A percentile compares a stretch with the other conserved stretches of the same genome.
Conservation (phyloP, 345 rosid genomes). For the Gossypium arboreum region DNA sequence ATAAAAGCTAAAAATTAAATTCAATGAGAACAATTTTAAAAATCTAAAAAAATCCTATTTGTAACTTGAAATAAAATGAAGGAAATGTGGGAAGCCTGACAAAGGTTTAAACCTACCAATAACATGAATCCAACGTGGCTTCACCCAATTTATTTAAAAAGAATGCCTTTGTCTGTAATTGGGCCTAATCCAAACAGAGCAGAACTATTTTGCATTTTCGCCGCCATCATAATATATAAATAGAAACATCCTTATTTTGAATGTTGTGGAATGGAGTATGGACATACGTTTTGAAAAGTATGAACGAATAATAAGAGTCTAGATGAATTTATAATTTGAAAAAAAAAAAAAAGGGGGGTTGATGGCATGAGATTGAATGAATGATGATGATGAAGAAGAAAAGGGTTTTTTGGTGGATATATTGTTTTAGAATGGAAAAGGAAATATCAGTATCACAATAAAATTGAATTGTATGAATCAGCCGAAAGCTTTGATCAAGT, state of each 20-base stretch:
- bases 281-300: too few relatives aligned
- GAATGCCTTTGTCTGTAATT: neutral
- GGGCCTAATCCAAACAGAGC: too few relatives aligned
- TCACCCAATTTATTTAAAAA: neutral
- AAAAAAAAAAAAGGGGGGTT: neutral
- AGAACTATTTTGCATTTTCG: too few relatives aligned
- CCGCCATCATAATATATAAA: too few relatives aligned
- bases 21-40: too few relatives aligned
- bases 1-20: too few relatives aligned
- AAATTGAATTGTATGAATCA: neutral
- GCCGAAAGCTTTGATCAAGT: neutral
- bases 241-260: too few relatives aligned
- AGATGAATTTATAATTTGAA: neutral
- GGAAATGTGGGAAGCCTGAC: neutral
- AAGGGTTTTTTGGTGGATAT: neutral
- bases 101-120: slow-evolving; percentile 11
- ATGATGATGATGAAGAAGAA: too few relatives aligned
- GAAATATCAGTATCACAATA: neutral
- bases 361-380: too few relatives aligned
- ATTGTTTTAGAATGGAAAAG: neutral
- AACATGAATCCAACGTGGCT: neutral
- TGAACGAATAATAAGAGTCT: neutral
- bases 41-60: too few relatives aligned
- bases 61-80: too few relatives aligned
- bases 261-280: too few relatives aligned